phyloP scores from a whole-genome alignment of 768 basidiomycete genomes.

The Tricholoma bakamatsutake region DNA sequence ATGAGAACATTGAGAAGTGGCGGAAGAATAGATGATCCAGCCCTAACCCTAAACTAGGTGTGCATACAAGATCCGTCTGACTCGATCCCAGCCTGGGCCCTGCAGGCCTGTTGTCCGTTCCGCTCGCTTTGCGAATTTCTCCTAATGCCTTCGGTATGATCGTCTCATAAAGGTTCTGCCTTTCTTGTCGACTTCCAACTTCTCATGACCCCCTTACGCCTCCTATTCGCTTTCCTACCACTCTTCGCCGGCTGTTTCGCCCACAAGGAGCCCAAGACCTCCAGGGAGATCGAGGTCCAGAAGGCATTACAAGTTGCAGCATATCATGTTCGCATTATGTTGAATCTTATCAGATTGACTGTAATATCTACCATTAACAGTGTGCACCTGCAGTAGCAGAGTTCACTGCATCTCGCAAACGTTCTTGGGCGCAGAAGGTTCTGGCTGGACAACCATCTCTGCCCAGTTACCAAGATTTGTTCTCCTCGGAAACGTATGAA shows the following conservation, averaged over 20 bases:
- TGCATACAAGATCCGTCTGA: neutral
- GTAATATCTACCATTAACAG: constrained; percentile 18
- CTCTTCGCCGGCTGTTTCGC: constrained; percentile 22
- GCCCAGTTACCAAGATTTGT: constrained; percentile 38
- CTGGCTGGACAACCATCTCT: constrained; percentile 32
- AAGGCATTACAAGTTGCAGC: constrained; percentile 46
- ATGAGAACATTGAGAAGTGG: neutral
- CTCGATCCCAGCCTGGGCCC: too few relatives aligned
- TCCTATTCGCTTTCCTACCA: constrained; percentile 17
- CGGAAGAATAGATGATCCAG: neutral
- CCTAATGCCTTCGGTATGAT: neutral
- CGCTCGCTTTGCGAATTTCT: constrained; percentile 5
- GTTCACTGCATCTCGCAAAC: constrained; percentile 44
- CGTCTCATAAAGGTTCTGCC: neutral
- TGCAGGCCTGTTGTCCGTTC: too few relatives aligned
- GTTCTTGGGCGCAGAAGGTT: constrained; percentile 40
- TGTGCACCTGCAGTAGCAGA: constrained; percentile 48
- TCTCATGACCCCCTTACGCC: neutral
- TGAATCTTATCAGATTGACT: neutral
- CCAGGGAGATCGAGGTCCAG: constrained; percentile 42
- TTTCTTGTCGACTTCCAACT: neutral
- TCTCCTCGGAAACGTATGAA: constrained; percentile 30
- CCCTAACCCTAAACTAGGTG: constrained; percentile 16
- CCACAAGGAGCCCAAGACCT: constrained; percentile 39
- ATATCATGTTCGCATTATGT: constrained; percentile 35